These are phyloP conservation scores for Magnusiomyces suaveolens DNA, from an alignment of 1,139 yeast species.

Conservation along the genomic window DNA sequence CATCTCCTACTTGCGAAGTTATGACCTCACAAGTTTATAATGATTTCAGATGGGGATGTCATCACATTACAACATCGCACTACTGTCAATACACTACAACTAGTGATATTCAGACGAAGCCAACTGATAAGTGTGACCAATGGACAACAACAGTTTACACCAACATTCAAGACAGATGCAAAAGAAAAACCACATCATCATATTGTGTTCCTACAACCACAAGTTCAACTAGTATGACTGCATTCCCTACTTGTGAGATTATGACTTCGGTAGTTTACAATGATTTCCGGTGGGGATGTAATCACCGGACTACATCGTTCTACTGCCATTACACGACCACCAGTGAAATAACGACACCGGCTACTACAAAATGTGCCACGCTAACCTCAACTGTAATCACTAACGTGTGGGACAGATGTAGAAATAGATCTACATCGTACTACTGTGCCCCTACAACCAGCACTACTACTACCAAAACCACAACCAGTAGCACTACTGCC, in stretches of 20 bases:
- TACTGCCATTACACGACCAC: not conserved
- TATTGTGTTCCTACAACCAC: not conserved
- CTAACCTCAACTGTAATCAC: not conserved
- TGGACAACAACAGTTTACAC: not conserved
- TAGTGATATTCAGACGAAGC: not conserved
- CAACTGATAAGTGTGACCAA: not conserved
- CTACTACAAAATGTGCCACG: not conserved
- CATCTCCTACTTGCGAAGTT: not conserved
- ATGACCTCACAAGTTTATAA: not conserved
- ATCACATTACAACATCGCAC: not conserved
- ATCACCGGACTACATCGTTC: not conserved
- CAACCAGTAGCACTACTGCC: not conserved
- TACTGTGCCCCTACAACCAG: not conserved
- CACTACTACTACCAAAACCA: not conserved
- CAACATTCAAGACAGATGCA: not conserved
- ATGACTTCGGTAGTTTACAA: not conserved
- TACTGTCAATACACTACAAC: not conserved
- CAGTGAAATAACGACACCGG: not conserved
- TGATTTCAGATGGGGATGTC: not conserved
- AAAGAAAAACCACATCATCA: not conserved
- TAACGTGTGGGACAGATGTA: not conserved
- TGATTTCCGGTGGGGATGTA: not conserved
- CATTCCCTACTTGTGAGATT: not conserved
- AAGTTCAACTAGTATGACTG: not conserved
- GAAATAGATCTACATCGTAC: not conserved